Percentiles rank a stretch among this genome's conserved stretches.
Conservation (phyloP, 768 basidiomycete species). For the Gyrodon lividus region DNA sequence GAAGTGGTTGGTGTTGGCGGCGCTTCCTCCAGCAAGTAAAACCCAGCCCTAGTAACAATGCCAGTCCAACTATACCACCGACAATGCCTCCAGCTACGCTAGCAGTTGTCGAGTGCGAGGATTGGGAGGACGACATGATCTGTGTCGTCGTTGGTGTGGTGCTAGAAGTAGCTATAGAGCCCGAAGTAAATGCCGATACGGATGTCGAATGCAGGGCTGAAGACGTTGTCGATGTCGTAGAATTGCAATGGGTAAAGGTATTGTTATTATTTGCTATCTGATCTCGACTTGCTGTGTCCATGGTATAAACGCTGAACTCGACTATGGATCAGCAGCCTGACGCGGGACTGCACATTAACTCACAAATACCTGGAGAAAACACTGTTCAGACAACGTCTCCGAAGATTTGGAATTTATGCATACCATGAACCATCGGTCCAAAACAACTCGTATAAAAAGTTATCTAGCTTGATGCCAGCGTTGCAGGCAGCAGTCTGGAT, state of each 20-base stretch:
- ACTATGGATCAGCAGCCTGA: background rate
- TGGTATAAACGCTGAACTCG: slow-evolving; percentile 19
- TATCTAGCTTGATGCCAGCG: slow-evolving; percentile 17
- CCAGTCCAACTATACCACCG: background rate
- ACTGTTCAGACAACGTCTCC: background rate
- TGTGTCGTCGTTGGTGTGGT: background rate
- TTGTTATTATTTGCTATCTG: slow-evolving; percentile 24
- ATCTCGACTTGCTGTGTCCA: slow-evolving; percentile 13
- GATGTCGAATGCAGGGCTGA: background rate
- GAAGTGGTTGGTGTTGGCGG: background rate
- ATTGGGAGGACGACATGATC: background rate
- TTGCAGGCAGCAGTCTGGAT: slow-evolving; percentile 24
- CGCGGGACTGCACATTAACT: background rate
- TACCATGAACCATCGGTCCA: slow-evolving; percentile 23
- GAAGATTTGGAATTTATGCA: background rate
- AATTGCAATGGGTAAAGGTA: slow-evolving; percentile 29
- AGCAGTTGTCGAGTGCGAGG: background rate
- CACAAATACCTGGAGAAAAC: slow-evolving; percentile 12
- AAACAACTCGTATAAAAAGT: slow-evolving; percentile 18
- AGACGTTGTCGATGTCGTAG: background rate
- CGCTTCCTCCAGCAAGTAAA: background rate
- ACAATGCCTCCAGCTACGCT: slow-evolving; percentile 3
- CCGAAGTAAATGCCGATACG: slow-evolving; percentile 3
- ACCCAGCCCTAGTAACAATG: background rate
- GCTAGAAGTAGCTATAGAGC: background rate